Evolutionary conservation across 805 yeast species (phyloP).

Genomic region (Barnettozyma wickerhamii): DNA sequence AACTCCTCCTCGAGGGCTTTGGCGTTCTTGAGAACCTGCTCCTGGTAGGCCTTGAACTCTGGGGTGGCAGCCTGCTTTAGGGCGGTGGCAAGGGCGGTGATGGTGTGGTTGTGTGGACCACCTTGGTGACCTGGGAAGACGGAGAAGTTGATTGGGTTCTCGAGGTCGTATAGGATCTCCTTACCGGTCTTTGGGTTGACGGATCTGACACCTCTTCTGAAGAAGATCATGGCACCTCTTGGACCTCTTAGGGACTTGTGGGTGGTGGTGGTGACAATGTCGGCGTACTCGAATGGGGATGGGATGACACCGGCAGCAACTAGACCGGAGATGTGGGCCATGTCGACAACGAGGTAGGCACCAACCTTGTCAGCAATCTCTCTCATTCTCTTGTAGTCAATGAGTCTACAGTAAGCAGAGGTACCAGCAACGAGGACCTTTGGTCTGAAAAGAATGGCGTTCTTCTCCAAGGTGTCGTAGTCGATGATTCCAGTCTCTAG

Average conservation of each 20-base stretch:
- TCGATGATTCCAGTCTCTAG: slow-evolving; percentile 86
- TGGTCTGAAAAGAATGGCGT: slow-evolving; percentile 86
- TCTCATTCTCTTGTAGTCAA: slow-evolving; percentile 88
- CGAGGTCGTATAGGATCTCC: slow-evolving; percentile 81
- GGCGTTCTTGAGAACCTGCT: slow-evolving; percentile 78
- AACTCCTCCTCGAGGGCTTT: slow-evolving; percentile 69
- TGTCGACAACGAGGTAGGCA: slow-evolving; percentile 88
- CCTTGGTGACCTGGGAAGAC: slow-evolving; percentile 99
- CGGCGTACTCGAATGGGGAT: slow-evolving; percentile 90
- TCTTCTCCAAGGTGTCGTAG: slow-evolving; percentile 80
- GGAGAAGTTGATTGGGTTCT: slow-evolving; percentile 88
- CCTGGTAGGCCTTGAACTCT: slow-evolving; percentile 83
- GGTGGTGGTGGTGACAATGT: slow-evolving; percentile 95
- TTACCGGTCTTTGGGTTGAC: slow-evolving; percentile 74
- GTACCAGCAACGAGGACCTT: slow-evolving; percentile 96
- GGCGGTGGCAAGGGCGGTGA: slow-evolving; percentile 93
- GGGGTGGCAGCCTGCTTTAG: slow-evolving; percentile 88
- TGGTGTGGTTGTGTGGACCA: slow-evolving; percentile 99
- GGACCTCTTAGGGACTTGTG: slow-evolving; percentile 99
- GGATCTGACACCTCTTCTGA: slow-evolving; percentile 88
- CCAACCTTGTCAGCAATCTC: slow-evolving; percentile 90
- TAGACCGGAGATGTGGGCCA: slow-evolving; percentile 97
- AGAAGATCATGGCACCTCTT: slow-evolving; percentile 97
- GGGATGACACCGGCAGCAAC: slow-evolving; percentile 93
- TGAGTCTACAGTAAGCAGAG: slow-evolving; percentile 87